Evolutionary conservation across 2,329 filamentous ascomycete species (phyloP).

Genomic region (Phialophora macrospora): DNA sequence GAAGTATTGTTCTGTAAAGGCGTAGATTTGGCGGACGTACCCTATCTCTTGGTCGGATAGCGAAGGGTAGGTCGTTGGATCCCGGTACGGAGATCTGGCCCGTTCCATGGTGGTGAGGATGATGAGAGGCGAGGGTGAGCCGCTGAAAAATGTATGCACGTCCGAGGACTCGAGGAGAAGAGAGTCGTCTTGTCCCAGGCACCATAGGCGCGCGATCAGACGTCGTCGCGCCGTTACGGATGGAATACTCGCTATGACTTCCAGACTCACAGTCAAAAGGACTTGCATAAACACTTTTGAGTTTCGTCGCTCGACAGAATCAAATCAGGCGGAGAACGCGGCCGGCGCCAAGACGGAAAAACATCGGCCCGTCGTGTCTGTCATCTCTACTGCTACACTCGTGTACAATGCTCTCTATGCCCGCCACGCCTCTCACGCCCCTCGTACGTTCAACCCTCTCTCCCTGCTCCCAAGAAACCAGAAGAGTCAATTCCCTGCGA

Average conservation of each 20-base stretch:
- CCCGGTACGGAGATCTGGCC: constrained; percentile 22
- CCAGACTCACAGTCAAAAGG: neutral
- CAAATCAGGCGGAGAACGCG: neutral
- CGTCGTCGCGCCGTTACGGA: neutral
- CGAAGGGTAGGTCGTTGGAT: constrained; percentile 34
- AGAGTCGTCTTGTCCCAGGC: neutral
- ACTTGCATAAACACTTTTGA: neutral
- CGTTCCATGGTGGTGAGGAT: constrained; percentile 18
- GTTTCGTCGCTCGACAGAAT: neutral
- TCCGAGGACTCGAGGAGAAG: neutral
- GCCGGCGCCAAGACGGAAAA: neutral
- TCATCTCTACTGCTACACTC: no score
- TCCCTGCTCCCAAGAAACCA: neutral
- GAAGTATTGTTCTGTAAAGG: constrained; percentile 38
- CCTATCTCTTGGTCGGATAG: constrained; percentile 34
- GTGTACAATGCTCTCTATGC: no score
- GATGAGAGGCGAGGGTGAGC: neutral
- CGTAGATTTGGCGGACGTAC: constrained; percentile 31
- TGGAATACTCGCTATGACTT: neutral
- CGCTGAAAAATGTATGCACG: neutral
- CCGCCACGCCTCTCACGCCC: no score
- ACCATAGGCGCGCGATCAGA: neutral
- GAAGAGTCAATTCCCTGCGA: neutral
- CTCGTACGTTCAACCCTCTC: neutral
- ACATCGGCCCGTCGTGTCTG: neutral